Conservation (phyloP, 2,329 filamentous ascomycete species). For the Leptodontidium sp. region DNA sequence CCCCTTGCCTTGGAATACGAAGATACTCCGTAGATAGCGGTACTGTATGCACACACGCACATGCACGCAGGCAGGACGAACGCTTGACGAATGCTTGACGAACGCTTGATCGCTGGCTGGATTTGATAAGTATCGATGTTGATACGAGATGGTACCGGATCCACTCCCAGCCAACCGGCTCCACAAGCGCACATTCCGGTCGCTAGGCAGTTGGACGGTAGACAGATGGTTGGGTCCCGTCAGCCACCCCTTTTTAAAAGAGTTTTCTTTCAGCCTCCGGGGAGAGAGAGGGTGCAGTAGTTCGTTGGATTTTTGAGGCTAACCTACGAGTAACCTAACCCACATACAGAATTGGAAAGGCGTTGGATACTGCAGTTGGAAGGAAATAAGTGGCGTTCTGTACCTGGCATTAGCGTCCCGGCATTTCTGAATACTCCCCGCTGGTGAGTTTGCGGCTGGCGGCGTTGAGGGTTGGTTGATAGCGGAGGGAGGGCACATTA, state of each 20-base stretch:
- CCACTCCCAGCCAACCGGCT: slow-evolving; percentile 20
- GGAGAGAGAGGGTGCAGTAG: too few species aligned
- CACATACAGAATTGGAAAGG: not conserved
- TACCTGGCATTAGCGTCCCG: slow-evolving; percentile 27
- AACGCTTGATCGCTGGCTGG: not conserved
- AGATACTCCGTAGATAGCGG: too few species aligned
- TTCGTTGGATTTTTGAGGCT: too few species aligned
- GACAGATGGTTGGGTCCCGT: not conserved
- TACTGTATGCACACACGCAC: not conserved
- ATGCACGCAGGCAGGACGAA: slow-evolving; percentile 9
- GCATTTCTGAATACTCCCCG: slow-evolving; percentile 1
- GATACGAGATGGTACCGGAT: not conserved
- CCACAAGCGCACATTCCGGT: slow-evolving; percentile 24
- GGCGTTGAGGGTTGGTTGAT: too few species aligned
- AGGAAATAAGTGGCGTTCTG: slow-evolving; percentile 1
- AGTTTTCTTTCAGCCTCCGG: not conserved
- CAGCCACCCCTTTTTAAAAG: not conserved
- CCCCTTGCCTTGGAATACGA: not conserved
- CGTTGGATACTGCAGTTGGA: not conserved
- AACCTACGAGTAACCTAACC: too few species aligned
- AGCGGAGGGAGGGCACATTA: too few species aligned
- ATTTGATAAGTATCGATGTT: not conserved
- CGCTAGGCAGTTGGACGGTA: slow-evolving; percentile 24
- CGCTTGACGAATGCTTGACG: not conserved
- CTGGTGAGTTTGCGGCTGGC: slow-evolving; percentile 7